Evolutionary conservation across 1,139 yeast species (phyloP).

Genomic region (Hyphopichia pseudoburtonii): DNA sequence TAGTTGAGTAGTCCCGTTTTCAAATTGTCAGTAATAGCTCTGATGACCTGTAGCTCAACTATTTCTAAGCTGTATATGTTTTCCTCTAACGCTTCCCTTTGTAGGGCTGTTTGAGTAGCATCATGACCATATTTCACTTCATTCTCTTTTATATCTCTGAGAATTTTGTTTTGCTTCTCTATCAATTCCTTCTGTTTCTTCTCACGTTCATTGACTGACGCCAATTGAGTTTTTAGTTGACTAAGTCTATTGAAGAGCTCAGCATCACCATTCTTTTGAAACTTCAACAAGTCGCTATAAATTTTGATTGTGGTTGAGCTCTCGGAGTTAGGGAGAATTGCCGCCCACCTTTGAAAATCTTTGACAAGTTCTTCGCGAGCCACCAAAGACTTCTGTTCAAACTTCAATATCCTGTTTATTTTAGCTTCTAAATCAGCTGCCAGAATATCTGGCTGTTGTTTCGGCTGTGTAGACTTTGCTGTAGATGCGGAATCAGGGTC

Average conservation of each 20-base stretch:
- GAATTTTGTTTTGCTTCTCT: constrained; percentile 30
- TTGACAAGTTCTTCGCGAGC: constrained; percentile 35
- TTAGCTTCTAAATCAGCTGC: constrained; percentile 21
- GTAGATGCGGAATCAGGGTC: no score
- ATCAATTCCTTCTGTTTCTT: constrained; percentile 40
- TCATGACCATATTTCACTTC: constrained; percentile 49
- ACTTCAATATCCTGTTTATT: constrained; percentile 31
- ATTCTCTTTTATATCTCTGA: constrained; percentile 34
- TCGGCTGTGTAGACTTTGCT: no score
- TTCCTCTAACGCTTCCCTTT: constrained; percentile 52
- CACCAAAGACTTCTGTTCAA: constrained; percentile 31
- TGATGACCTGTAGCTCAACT: constrained; percentile 48
- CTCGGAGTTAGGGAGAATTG: constrained; percentile 38
- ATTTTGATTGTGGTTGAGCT: constrained; percentile 40
- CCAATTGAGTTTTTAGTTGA: constrained; percentile 39
- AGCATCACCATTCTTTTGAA: constrained; percentile 33
- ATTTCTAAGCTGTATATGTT: constrained; percentile 47
- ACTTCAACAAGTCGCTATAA: constrained; percentile 34
- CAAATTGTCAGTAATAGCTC: constrained; percentile 46
- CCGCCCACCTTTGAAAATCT: constrained; percentile 44
- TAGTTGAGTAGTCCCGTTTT: constrained; percentile 47
- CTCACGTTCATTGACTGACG: constrained; percentile 52
- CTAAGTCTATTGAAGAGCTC: constrained; percentile 39
- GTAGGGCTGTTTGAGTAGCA: constrained; percentile 36
- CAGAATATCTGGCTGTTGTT: no score